Percentiles rank a stretch among this genome's conserved stretches.
Conservation (phyloP, 768 basidiomycete species). For the Amanita muscaria region DNA sequence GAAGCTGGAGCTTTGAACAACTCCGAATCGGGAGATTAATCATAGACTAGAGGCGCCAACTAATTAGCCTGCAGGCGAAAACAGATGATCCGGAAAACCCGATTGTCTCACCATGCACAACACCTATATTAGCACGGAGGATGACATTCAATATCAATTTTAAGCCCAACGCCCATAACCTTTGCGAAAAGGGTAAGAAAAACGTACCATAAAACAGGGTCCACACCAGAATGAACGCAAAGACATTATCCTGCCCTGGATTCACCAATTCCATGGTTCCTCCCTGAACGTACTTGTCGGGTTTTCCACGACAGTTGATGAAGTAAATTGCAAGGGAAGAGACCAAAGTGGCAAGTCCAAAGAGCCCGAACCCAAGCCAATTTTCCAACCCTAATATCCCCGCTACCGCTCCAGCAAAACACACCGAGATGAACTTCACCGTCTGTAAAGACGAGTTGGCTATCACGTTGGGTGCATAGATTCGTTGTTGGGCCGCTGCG, state of each 20-base stretch:
- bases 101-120: slow-evolving; percentile 38
- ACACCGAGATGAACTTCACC: slow-evolving; percentile 74
- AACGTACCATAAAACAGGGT: slow-evolving; percentile 83
- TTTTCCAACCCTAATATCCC: slow-evolving; percentile 88
- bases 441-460: slow-evolving; percentile 53
- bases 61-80: slow-evolving; percentile 1
- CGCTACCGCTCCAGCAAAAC: slow-evolving; percentile 80
- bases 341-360: slow-evolving; percentile 56
- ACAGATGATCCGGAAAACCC: background rate
- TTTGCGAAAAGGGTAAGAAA: background rate
- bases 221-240: slow-evolving; percentile 90
- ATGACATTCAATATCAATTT: background rate
- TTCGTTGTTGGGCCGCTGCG: slow-evolving; percentile 47
- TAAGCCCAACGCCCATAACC: too few relatives aligned
- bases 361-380: slow-evolving; percentile 73
- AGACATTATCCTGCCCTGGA: slow-evolving; percentile 84
- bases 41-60: slow-evolving; percentile 15
- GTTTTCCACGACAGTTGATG: slow-evolving; percentile 64
- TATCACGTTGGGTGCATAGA: slow-evolving; percentile 59
- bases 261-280: slow-evolving; percentile 64
- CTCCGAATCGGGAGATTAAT: slow-evolving; percentile 8
- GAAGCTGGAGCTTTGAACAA: background rate
- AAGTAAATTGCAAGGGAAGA: slow-evolving; percentile 57
- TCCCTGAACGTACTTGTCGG: slow-evolving; percentile 52
- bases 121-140: slow-evolving; percentile 24